These are phyloP conservation scores for Boletellus emodensis DNA, from an alignment of 768 basidiomycete genomes.

Conservation along the genomic window DNA sequence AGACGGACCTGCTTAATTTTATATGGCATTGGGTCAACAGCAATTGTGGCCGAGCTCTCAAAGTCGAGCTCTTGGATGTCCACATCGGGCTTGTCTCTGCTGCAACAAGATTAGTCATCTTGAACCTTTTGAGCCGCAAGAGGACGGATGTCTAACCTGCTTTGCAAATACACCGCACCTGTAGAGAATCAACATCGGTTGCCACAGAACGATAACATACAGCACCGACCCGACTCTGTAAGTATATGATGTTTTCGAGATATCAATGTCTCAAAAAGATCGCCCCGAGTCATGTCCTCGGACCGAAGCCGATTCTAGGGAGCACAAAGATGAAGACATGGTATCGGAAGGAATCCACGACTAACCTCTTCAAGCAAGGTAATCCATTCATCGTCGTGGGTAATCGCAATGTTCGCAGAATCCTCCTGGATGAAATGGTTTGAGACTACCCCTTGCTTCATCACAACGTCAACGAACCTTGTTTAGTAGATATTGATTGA, in stretches of 20 bases:
- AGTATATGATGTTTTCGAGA: neutral
- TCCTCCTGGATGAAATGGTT: neutral
- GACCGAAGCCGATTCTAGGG: neutral
- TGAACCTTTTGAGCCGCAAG: neutral
- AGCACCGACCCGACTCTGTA: neutral
- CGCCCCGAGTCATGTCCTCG: constrained; percentile 1
- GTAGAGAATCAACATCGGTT: neutral
- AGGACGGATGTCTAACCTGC: neutral
- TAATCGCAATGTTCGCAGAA: neutral
- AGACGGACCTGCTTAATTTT: too few relatives aligned
- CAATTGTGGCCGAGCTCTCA: too few relatives aligned
- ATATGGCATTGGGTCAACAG: too few relatives aligned
- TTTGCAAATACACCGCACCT: constrained; percentile 9
- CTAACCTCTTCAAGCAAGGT: constrained; percentile 4
- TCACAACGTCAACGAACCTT: neutral
- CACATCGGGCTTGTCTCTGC: neutral
- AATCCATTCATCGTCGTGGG: constrained; percentile 7
- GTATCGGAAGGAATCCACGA: neutral
- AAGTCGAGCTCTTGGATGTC: too few relatives aligned
- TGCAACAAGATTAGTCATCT: neutral
- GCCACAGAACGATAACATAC: neutral
- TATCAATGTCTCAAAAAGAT: neutral
- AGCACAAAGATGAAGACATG: neutral
- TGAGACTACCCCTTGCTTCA: neutral
- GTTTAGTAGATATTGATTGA: constrained; percentile 1